phyloP scores from a whole-genome alignment of 116 monocot species.

The Phalaenopsis hybrid region DNA sequence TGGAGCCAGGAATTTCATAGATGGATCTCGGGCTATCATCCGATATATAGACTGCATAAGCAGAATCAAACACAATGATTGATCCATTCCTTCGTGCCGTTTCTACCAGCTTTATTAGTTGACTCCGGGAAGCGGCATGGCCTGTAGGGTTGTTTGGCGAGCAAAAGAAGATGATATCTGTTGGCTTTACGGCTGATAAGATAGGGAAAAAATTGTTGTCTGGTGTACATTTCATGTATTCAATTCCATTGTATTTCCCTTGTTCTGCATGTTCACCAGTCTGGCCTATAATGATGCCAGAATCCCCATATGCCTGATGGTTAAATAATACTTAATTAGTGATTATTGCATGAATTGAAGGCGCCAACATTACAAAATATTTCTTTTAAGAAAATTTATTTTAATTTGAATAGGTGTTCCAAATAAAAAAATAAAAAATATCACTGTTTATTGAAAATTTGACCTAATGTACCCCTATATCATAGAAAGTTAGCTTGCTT shows the following conservation, averaged over 20 bases:
- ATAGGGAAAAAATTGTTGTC: slow-evolving; percentile 78
- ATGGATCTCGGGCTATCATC: slow-evolving; percentile 78
- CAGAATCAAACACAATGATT: slow-evolving; percentile 70
- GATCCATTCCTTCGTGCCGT: slow-evolving; percentile 74
- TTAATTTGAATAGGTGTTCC: too few relatives aligned
- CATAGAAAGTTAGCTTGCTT: too few relatives aligned
- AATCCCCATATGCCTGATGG: slow-evolving; percentile 71
- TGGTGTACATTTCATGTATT: slow-evolving; percentile 70
- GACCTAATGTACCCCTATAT: too few relatives aligned
- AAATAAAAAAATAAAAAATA: too few relatives aligned
- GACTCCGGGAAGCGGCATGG: slow-evolving; percentile 54
- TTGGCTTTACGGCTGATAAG: slow-evolving; percentile 31
- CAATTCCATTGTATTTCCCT: slow-evolving; percentile 37
- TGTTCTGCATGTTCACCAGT: slow-evolving; percentile 29
- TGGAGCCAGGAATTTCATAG: slow-evolving; percentile 70
- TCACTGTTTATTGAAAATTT: too few relatives aligned
- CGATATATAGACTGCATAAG: slow-evolving; percentile 59
- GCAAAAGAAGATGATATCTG: slow-evolving; percentile 96
- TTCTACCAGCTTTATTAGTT: slow-evolving; percentile 56
- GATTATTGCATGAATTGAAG: background rate
- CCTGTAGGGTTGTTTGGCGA: slow-evolving; percentile 99
- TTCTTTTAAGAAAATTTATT: too few relatives aligned
- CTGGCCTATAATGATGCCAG: slow-evolving; percentile 72
- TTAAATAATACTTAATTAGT: too few relatives aligned
- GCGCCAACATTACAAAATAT: background rate